Percentiles rank a stretch among this genome's conserved stretches.
These are phyloP conservation scores for Entomortierella beljakovae DNA, from an alignment of 192 early-diverging fungal genomes.

Conservation along the genomic window DNA sequence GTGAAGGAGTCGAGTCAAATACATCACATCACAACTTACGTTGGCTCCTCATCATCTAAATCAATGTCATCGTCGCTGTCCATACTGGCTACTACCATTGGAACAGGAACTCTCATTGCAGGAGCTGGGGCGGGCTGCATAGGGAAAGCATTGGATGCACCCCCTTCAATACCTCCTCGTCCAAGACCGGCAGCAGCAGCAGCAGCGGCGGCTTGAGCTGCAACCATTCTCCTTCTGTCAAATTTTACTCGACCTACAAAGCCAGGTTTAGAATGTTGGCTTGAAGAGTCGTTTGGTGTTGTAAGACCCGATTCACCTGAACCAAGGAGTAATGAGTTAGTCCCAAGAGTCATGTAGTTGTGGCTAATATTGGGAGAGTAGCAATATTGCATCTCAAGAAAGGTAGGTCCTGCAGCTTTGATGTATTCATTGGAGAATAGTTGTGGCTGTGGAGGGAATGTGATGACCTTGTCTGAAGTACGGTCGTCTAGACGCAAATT, in stretches of 20 bases:
- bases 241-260: slow-evolving; percentile 40
- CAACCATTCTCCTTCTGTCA: slow-evolving; percentile 52
- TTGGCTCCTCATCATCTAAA: slow-evolving; percentile 70
- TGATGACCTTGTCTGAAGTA: slow-evolving; percentile 76
- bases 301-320: background rate
- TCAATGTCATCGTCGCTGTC: slow-evolving; percentile 76
- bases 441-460: slow-evolving; percentile 65
- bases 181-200: slow-evolving; percentile 57
- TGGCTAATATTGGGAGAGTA: slow-evolving; percentile 65
- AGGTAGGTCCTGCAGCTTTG: slow-evolving; percentile 65
- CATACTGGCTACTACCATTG: slow-evolving; percentile 37
- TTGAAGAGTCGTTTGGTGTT: background rate
- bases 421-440: slow-evolving; percentile 72
- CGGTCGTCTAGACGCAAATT: slow-evolving; percentile 80
- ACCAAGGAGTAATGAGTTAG: slow-evolving; percentile 15
- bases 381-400: slow-evolving; percentile 69
- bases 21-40: slow-evolving; percentile 21
- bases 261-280: slow-evolving; percentile 14
- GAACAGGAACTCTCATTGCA: slow-evolving; percentile 31
- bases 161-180: slow-evolving; percentile 37
- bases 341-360: slow-evolving; percentile 42
- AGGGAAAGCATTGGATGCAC: slow-evolving; percentile 14
- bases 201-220: slow-evolving; percentile 63
- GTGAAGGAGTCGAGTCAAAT: background rate
- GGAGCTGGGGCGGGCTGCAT: slow-evolving; percentile 38